Conservation (phyloP, 2,329 filamentous ascomycete species). For the Xylariaceae sp. region DNA sequence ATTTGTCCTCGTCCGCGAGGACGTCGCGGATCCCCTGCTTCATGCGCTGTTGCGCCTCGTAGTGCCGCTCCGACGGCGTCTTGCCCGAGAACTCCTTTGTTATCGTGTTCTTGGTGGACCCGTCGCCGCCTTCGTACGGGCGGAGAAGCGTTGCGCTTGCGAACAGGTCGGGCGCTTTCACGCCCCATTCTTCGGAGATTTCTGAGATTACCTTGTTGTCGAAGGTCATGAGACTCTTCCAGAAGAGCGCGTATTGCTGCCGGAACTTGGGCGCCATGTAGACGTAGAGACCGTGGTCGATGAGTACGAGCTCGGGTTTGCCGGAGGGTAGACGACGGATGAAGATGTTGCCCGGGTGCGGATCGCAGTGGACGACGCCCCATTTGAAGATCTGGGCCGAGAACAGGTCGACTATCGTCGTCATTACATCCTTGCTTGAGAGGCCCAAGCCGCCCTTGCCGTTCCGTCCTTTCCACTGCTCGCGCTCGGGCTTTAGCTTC, state of each 20-base stretch:
- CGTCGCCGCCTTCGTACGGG: conserved; percentile 82
- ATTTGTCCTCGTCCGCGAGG: conserved; percentile 78
- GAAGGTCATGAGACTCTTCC: conserved; percentile 90
- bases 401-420: conserved; percentile 93
- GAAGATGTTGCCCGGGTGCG: conserved; percentile 96
- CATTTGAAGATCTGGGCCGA: conserved; percentile 97
- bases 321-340: conserved; percentile 78
- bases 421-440: conserved; percentile 82
- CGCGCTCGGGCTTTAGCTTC: conserved; percentile 72
- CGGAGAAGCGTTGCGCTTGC: conserved; percentile 84
- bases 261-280: conserved; percentile 80
- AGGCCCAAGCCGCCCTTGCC: conserved; percentile 79
- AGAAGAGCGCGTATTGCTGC: conserved; percentile 81
- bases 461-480: conserved; percentile 67
- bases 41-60: conserved; percentile 82
- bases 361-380: conserved; percentile 93
- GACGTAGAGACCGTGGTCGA: conserved; percentile 95
- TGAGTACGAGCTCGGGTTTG: conserved; percentile 84
- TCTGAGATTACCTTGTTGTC: conserved; percentile 74
- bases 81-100: conserved; percentile 56
- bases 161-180: conserved; percentile 84
- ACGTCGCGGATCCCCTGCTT: conserved; percentile 64
- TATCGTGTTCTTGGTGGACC: conserved; percentile 58
- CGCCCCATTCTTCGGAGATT: conserved; percentile 77
- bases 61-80: conserved; percentile 67